Base-by-base conservation (phyloP, 2,329 filamentous ascomycete genomes). In the Biscogniauxia sp. region DNA sequence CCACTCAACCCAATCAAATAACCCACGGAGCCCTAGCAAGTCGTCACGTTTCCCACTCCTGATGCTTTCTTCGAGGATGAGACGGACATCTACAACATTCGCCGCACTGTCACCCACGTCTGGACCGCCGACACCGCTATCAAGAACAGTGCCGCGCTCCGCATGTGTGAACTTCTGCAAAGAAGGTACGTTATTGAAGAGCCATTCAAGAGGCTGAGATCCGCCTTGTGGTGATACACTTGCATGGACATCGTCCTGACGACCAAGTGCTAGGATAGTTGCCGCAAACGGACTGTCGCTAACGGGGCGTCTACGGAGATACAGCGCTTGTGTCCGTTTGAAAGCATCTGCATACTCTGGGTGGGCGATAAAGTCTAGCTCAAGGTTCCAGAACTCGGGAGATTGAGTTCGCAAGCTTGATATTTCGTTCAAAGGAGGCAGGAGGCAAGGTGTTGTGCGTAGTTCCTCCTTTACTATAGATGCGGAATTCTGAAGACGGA, bases 311-410 rank as follows among this genome's bases (percentile, higher is more conserved):
- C 90, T 83, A 19, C 90, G 85, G 4, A 97, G 86, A 69, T 88
- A 88, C 51, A 97, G 78, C 1, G 86, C 90, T 68, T 96, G 92
- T 25, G 88, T 88, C 20, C 81, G 79, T 11, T 78, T 78, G 77
- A 97, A 92, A 3, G 87, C 84, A 0, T 82, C 75, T 4, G 84
- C 79, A 54, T 95, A 84, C 0, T 79, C 75, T 0, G 87, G 79
- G 59, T 90, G 86, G 55, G 81, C 78, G 3, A 78, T 79, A 64
- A 97, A 92, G 71, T 95, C 88, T 3, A 97, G 80, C 5, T 87
- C 86, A 2, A 96, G 82, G 51, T 91, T 88, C 93, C 93, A 97
- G 78, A 92, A 94, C 3, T 82, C 80, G 4, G 87, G 82, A 1
- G 86, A 82, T 5, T 81, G 81, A 1, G 86, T 87, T 2, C 79